These are phyloP conservation scores for Phialophora macrospora DNA, from an alignment of 2,329 filamentous ascomycete genomes.

Conservation along the genomic window DNA sequence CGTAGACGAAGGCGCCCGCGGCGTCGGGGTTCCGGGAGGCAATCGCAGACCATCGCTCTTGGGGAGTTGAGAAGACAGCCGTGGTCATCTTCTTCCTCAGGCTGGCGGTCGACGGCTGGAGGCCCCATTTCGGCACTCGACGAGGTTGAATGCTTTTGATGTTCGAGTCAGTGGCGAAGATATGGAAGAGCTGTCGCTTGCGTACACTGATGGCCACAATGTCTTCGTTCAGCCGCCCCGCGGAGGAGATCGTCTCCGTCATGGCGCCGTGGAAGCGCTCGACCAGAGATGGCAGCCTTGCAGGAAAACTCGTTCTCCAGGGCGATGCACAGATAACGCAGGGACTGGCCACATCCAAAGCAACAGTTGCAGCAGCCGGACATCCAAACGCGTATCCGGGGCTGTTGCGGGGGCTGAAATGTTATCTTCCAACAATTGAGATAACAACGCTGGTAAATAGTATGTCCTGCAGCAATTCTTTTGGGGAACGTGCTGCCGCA, in stretches of 20 bases:
- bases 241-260: neutral
- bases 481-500: neutral
- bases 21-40: slow-evolving; percentile 51
- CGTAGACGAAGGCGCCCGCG: slow-evolving; percentile 58
- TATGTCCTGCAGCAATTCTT: neutral
- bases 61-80: slow-evolving; percentile 3
- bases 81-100: neutral
- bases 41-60: slow-evolving; percentile 51
- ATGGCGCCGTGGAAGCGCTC: neutral
- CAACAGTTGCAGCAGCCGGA: neutral
- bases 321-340: neutral
- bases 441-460: neutral
- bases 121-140: neutral
- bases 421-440: neutral
- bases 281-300: neutral
- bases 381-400: neutral
- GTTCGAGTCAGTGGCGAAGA: neutral
- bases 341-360: slow-evolving; percentile 6
- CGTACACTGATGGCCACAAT: too few relatives aligned
- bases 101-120: too few relatives aligned
- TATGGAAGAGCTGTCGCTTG: neutral
- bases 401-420: neutral
- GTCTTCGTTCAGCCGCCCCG: neutral
- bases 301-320: too few relatives aligned
- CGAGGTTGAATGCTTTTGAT: neutral